Evolutionary conservation across 345 rosid genomes (phyloP).

Genomic region (Pugionium cornutum): DNA sequence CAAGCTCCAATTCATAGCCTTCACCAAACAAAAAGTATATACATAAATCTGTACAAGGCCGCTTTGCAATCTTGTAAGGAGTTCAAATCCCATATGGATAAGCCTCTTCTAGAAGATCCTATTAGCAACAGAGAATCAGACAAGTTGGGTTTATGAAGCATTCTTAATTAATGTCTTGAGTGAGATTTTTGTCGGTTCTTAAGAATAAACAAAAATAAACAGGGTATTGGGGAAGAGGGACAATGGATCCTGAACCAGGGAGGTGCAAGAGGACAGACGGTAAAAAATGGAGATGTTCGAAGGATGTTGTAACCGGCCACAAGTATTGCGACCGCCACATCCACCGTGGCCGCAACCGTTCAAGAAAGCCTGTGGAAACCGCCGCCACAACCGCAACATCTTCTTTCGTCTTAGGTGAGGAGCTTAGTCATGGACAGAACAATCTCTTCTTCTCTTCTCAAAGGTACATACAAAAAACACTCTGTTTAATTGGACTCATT

Average conservation of each 20-base stretch:
- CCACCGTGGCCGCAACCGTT: conserved; percentile 99
- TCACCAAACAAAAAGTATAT: background rate
- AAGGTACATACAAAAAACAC: conserved; percentile 19
- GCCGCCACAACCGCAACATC: background rate
- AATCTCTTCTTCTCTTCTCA: conserved; percentile 34
- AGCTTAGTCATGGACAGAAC: conserved; percentile 30
- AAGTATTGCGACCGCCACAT: conserved; percentile 99
- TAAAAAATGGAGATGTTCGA: too few species aligned
- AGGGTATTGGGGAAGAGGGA: conserved; percentile 60
- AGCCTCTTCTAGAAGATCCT: conserved; percentile 14
- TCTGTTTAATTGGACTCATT: conserved; percentile 19
- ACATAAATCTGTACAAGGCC: background rate
- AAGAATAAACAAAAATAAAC: conserved; percentile 8
- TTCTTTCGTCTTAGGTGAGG: conserved; percentile 31
- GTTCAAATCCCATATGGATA: background rate
- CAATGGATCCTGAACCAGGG: conserved; percentile 80
- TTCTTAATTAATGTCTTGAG: conserved; percentile 11
- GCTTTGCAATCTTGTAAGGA: background rate
- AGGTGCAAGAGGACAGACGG: conserved; percentile 51
- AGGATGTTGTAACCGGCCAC: conserved; percentile 44
- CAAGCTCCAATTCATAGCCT: conserved; percentile 23
- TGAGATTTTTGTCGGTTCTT: conserved; percentile 22
- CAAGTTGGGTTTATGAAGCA: conserved; percentile 13
- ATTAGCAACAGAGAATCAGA: background rate
- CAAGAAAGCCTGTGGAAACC: conserved; percentile 99